phyloP scores from a whole-genome alignment of 2,329 filamentous ascomycete genomes.

The Phoma sp. region DNA sequence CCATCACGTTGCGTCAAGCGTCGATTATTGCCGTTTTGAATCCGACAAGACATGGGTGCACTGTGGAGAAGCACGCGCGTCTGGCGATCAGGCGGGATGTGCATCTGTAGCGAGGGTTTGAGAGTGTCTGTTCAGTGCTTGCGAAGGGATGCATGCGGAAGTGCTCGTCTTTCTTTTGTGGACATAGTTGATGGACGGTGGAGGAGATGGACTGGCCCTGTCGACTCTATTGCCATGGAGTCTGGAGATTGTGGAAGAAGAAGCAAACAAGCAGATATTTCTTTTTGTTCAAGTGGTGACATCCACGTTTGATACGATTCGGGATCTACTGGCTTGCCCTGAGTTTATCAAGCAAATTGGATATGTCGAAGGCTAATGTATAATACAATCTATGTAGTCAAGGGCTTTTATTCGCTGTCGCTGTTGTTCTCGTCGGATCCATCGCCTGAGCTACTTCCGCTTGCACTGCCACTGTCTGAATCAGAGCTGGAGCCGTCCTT shows the following conservation, averaged over 20 bases:
- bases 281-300: background rate
- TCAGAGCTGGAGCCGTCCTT: conserved; percentile 15
- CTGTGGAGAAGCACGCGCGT: conserved; percentile 12
- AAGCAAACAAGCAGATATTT: background rate
- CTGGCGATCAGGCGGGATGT: background rate
- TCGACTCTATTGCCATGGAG: conserved; percentile 15
- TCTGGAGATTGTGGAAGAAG: background rate
- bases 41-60: background rate
- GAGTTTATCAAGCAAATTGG: background rate
- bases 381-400: background rate
- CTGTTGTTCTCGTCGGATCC: conserved; percentile 20
- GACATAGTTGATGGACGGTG: conserved; percentile 4
- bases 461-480: conserved; percentile 12
- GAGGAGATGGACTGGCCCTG: conserved; percentile 24
- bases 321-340: background rate
- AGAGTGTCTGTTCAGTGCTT: no score
- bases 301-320: background rate
- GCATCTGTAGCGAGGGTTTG: background rate
- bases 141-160: no score
- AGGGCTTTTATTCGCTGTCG: conserved; percentile 11
- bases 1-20: background rate
- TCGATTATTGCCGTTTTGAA: background rate
- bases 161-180: no score
- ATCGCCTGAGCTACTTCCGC: conserved; percentile 2
- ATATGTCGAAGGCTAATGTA: background rate